phyloP scores from a whole-genome alignment of 2,329 filamentous ascomycete species.

The Graphilbum ipis-grandicollis region DNA sequence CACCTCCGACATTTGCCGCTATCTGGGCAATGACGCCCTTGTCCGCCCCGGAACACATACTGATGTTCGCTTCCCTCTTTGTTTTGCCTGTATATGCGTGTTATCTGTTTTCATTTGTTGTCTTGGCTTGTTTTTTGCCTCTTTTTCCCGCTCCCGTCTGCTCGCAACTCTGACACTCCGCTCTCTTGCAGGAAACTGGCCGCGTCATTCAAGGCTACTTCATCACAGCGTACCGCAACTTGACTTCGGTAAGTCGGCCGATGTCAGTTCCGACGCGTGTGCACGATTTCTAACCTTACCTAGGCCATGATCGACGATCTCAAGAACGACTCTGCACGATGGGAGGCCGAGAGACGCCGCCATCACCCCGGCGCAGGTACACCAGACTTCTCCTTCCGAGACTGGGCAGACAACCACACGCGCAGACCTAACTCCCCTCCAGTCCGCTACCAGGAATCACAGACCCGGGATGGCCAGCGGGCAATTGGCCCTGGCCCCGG shows the following conservation, averaged over 20 bases:
- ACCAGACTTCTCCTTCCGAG: slow-evolving; percentile 27
- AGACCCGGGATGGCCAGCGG: slow-evolving; percentile 7
- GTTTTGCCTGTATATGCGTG: slow-evolving; percentile 5
- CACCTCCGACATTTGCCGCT: slow-evolving; percentile 70
- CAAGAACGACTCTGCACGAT: slow-evolving; percentile 43
- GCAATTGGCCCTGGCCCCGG: slow-evolving; percentile 7
- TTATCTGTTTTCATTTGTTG: background rate
- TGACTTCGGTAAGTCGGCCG: slow-evolving; percentile 48
- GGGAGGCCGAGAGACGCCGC: slow-evolving; percentile 42
- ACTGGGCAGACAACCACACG: slow-evolving; percentile 26
- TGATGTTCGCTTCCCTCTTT: slow-evolving; percentile 35
- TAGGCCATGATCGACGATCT: slow-evolving; percentile 47
- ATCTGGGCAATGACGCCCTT: slow-evolving; percentile 66
- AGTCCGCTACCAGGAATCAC: slow-evolving; percentile 39
- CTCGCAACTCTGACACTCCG: too few species aligned
- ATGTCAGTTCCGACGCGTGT: too few species aligned
- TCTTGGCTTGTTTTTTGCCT: background rate
- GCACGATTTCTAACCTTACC: background rate
- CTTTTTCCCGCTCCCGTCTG: background rate
- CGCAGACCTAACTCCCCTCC: slow-evolving; percentile 41
- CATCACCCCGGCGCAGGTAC: slow-evolving; percentile 43
- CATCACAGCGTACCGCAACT: slow-evolving; percentile 62
- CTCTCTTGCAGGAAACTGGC: slow-evolving; percentile 26
- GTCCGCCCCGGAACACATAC: slow-evolving; percentile 54
- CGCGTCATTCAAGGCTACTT: slow-evolving; percentile 55